Percentiles rank a stretch among this genome's conserved stretches.
Evolutionary conservation across 192 early-diverging fungal genomes (phyloP).

Genomic region (Powellomyces hirtus): DNA sequence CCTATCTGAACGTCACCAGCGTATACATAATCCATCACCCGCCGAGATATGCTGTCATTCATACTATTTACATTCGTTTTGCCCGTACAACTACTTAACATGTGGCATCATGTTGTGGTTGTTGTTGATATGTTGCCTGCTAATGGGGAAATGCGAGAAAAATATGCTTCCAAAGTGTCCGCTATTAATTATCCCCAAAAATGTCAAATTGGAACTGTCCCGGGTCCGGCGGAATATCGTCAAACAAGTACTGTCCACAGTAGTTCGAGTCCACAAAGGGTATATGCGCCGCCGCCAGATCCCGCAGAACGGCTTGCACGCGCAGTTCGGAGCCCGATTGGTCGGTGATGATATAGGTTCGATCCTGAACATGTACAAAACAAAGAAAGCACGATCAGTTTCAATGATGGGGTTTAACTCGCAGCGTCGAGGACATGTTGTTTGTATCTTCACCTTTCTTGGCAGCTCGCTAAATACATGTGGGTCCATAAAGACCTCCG

Average conservation of each 20-base stretch:
- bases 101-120: too few relatives aligned
- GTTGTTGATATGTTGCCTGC: too few relatives aligned
- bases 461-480: neutral
- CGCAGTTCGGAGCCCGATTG: neutral
- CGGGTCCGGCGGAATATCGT: neutral
- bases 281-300: neutral
- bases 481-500: conserved; percentile 17
- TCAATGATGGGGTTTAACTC: too few relatives aligned
- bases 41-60: too few relatives aligned
- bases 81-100: too few relatives aligned
- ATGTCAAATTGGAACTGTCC: neutral
- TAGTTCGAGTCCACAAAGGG: conserved; percentile 20
- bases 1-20: too few relatives aligned
- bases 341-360: conserved; percentile 18
- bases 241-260: conserved; percentile 19
- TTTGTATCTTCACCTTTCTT: neutral
- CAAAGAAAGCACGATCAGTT: neutral
- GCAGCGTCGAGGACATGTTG: too few relatives aligned
- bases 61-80: too few relatives aligned
- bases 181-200: conserved; percentile 11
- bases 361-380: neutral
- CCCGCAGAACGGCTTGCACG: neutral
- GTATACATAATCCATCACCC: too few relatives aligned
- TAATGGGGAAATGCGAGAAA: neutral
- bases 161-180: neutral